phyloP scores from a whole-genome alignment of 176 grass and related monocot genomes.

The Aegilops bicornis region DNA sequence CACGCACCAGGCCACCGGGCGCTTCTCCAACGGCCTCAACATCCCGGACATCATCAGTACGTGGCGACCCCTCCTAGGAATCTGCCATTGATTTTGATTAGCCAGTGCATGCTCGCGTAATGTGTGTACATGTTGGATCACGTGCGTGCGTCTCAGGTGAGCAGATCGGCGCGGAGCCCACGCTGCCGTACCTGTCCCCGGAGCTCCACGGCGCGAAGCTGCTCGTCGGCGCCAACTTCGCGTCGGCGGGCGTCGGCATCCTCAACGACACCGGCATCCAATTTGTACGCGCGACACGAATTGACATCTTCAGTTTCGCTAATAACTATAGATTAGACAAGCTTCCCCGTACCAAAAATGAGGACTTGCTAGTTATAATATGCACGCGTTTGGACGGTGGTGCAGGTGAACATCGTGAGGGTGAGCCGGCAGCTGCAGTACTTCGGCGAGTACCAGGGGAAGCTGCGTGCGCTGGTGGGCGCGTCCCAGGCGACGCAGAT shows the following conservation, averaged over 20 bases:
- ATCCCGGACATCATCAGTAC: slow-evolving; percentile 95
- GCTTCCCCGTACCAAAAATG: no score
- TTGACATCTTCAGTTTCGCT: background rate
- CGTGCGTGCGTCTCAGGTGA: slow-evolving; percentile 45
- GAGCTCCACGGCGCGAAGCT: slow-evolving; percentile 66
- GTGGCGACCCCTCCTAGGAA: background rate
- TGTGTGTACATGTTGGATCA: background rate
- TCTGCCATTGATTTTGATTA: background rate
- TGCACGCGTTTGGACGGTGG: background rate
- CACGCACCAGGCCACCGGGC: slow-evolving; percentile 57
- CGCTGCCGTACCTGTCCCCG: slow-evolving; percentile 83
- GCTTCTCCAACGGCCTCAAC: slow-evolving; percentile 92
- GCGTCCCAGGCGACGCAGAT: slow-evolving; percentile 28
- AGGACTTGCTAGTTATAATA: no score
- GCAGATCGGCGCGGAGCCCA: slow-evolving; percentile 66
- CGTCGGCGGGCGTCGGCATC: slow-evolving; percentile 89
- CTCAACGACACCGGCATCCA: slow-evolving; percentile 96
- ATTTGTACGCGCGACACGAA: slow-evolving; percentile 42
- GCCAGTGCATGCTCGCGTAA: background rate
- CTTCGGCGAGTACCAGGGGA: slow-evolving; percentile 66
- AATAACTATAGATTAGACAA: no score
- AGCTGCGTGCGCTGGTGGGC: slow-evolving; percentile 45
- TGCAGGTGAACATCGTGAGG: slow-evolving; percentile 55
- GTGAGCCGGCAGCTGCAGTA: slow-evolving; percentile 50
- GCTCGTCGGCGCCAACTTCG: slow-evolving; percentile 90